phyloP scores from a whole-genome alignment of 345 rosid genomes.

The Eucalyptus pauciflora region DNA sequence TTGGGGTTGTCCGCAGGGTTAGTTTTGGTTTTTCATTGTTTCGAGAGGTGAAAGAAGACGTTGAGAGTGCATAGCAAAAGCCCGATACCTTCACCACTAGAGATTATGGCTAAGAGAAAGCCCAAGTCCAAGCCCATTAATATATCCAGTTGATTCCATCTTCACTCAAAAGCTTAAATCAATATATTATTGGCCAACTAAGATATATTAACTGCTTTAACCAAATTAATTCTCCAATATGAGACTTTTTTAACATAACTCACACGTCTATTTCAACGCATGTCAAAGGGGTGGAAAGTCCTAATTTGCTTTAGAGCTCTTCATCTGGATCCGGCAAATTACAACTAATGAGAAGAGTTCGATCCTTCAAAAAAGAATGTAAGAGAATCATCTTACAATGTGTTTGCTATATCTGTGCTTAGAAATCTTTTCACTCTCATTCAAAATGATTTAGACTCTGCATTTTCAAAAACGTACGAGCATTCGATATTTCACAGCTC shows the following conservation, averaged over 20 bases:
- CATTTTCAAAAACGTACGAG: too few species aligned
- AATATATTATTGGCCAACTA: too few species aligned
- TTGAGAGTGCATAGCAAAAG: too few species aligned
- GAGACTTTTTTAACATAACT: too few species aligned
- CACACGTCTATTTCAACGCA: not conserved
- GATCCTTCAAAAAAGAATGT: constrained; percentile 13
- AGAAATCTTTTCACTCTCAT: not conserved
- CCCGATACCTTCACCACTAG: too few species aligned
- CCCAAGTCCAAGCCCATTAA: too few species aligned
- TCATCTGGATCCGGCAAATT: constrained; percentile 1
- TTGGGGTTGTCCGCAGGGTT: constrained; percentile 7
- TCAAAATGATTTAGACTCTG: not conserved
- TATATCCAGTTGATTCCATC: rapidly evolving
- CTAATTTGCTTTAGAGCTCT: not conserved
- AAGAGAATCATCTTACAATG: not conserved
- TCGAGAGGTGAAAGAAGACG: constrained; percentile 26
- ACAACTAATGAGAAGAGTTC: not conserved
- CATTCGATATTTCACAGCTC: too few species aligned
- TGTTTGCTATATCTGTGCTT: not conserved
- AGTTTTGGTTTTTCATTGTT: constrained; percentile 36
- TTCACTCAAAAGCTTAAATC: too few species aligned
- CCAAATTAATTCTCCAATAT: too few species aligned
- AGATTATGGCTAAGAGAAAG: too few species aligned
- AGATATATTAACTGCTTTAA: too few species aligned
- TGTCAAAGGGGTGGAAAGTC: constrained; percentile 10